Conservation (phyloP, 306 rosid species). For the Citrullus amarus region DNA sequence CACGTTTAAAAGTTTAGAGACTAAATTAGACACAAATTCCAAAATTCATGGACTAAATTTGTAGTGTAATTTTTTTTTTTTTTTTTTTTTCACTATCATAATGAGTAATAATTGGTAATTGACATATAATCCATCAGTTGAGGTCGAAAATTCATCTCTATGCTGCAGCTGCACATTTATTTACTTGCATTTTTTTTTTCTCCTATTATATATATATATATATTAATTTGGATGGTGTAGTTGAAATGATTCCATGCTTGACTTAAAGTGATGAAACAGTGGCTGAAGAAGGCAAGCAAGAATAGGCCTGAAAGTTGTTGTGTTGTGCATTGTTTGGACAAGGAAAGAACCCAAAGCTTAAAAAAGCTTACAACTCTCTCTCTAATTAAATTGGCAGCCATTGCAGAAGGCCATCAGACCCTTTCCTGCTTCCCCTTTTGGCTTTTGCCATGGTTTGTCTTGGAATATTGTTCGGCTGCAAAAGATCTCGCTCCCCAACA, state of each 20-base stretch:
- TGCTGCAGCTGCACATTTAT: too few species aligned
- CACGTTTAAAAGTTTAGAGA: too few species aligned
- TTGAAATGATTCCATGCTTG: conserved; percentile 4
- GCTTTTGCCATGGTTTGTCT: conserved; percentile 27
- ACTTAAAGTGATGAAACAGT: conserved; percentile 6
- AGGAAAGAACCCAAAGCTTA: conserved; percentile 1
- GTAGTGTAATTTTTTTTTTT: too few species aligned
- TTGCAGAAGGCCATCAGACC: background rate
- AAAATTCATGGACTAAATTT: too few species aligned
- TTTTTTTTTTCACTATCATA: too few species aligned
- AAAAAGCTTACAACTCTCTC: background rate
- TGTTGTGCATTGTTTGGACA: background rate
- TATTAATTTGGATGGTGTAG: background rate
- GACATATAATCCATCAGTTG: too few species aligned
- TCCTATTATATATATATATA: too few species aligned
- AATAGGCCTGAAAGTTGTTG: background rate
- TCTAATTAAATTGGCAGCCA: background rate
- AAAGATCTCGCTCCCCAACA: conserved; percentile 13
- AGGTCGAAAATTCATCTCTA: background rate
- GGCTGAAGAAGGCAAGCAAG: conserved; percentile 10
- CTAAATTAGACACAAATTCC: too few species aligned
- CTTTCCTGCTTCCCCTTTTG: background rate
- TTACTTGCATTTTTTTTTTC: too few species aligned
- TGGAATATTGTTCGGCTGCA: conserved; percentile 23
- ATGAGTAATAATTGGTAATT: too few species aligned